Evolutionary conservation across 805 yeast genomes (phyloP), one percentile per base, ranked within the genome.

Genomic region (Saccharomycopsis sp.): DNA sequence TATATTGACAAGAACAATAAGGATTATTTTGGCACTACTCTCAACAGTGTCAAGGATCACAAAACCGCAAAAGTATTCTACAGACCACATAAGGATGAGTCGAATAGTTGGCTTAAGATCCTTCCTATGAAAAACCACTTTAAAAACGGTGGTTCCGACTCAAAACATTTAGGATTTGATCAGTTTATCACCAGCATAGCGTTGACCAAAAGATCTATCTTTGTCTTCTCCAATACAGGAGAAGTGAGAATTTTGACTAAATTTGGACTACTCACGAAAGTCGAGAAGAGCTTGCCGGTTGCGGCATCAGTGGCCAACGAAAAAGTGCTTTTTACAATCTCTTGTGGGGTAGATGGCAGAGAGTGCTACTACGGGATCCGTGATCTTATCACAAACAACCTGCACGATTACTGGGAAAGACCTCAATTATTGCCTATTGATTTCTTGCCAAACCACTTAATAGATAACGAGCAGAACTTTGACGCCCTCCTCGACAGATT

Each of bases 181-280:
- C 96, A 91, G 64, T 78, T 77, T 54, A 72, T 91, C n/a, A 81
- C 89, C 0, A 75, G 86, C 1, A 75, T 89, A 1, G 80, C 95
- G 1, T 71, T 91, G n/a, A 83, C 87, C 40, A 79, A 81, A 23
- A 75, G 80, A 2, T 70, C 79, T 21, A 79, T 84, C 2, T 79
- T 84, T 24, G 84, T 87, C 1, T 89, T 95, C 48, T 84, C 97
- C 0, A 84, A 84, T 21, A 67, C 72, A 16, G 99, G 99, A 0
- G 84, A 83, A 64, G 75, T 90, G 40, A 77, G 96, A 62, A 77
- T 79, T 14, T 89, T 80, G 72, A 85, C 88, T 58, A 71, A 83
- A 34, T 83, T 76, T 67, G 98, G 98, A 0, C 76, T 89, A 18
- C 84, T 95, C 57, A 68, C 85, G 37, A 74, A 82, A 44, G 75